Base-by-base conservation (phyloP, 1,284 basidiomycete species). In the Malassezia sp. region DNA sequence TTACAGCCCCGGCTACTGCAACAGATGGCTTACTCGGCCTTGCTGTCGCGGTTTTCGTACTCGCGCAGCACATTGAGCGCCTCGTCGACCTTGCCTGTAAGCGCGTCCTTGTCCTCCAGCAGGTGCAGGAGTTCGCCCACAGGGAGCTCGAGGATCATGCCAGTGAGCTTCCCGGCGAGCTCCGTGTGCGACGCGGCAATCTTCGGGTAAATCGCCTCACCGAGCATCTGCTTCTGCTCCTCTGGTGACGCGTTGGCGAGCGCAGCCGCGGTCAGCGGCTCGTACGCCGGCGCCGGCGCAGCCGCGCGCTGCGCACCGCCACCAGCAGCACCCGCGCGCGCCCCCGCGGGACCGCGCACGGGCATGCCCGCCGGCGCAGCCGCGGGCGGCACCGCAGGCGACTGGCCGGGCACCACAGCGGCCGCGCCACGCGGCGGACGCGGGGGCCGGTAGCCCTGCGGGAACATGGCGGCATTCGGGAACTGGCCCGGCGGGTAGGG, bases 191-290 rank as follows among this genome's bases (percentile, higher is more conserved):
- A 47, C 22, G 55, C 60, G 15, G 59, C 59, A 46, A 70, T 66
- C 60, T 68, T 66, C 45, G 67, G 67, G 61, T 70, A 70, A 56
- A 70, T 67, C 23, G 67, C 67, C 56, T 70, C 67, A 32, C 67
- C 67, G 31, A 70, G 60, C 63, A 70, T 70, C 56, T 70, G 67
- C 67, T 70, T 70, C 60, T 70, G 67, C 57, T 70, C 67, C 44
- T 70, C 67, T 34, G 67, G 67, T 52, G 65, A 59, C 14, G 67
- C 67, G 49, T 66, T 64, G 35, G 67, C 67, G 10, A 70, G 57
- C 15, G 65, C 61, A 38, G 63, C 63, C 12, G 67, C 63, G 42
- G 57, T 70, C 38, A 70, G 54, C 29, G 42, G 34, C 44, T 56
- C 59, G 34, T 61, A 63, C 54, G 61, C 59, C 23, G 52, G 51